Percentiles rank a stretch among this genome's conserved stretches.
These are phyloP conservation scores for Dalbergia oliveri DNA, from an alignment of 306 rosid species.

Conservation along the genomic window DNA sequence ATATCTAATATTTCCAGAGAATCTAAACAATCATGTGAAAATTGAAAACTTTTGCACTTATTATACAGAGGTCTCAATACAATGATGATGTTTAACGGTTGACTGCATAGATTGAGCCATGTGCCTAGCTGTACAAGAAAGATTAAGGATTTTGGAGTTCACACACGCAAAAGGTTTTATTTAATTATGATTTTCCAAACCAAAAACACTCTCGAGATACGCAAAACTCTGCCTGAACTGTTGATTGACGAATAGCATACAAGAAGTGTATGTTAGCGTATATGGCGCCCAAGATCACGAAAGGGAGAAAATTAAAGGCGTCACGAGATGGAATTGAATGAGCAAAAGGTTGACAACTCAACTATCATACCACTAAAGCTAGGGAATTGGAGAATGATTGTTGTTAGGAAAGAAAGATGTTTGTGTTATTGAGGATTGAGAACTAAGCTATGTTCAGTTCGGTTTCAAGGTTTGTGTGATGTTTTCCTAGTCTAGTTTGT, in stretches of 20 bases:
- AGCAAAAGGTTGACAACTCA: background rate
- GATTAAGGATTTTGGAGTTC: no score
- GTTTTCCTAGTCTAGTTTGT: slow-evolving; percentile 2
- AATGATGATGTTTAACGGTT: slow-evolving; percentile 6
- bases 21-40: slow-evolving; percentile 19
- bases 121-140: background rate
- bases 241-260: no score
- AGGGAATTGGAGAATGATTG: background rate
- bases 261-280: background rate
- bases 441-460: background rate
- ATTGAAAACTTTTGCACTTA: slow-evolving; percentile 13
- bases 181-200: no score
- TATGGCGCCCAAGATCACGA: background rate
- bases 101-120: background rate
- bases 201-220: no score
- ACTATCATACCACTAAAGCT: background rate
- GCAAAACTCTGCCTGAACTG: no score
- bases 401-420: background rate
- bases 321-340: background rate
- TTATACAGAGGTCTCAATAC: background rate
- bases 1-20: background rate
- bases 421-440: background rate
- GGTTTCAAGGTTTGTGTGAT: background rate
- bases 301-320: background rate
- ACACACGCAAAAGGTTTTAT: no score